Percentiles rank a stretch among this genome's conserved stretches.
phyloP scores from a whole-genome alignment of 495 filamentous ascomycete genomes.

The Pyrenula aspistea region DNA sequence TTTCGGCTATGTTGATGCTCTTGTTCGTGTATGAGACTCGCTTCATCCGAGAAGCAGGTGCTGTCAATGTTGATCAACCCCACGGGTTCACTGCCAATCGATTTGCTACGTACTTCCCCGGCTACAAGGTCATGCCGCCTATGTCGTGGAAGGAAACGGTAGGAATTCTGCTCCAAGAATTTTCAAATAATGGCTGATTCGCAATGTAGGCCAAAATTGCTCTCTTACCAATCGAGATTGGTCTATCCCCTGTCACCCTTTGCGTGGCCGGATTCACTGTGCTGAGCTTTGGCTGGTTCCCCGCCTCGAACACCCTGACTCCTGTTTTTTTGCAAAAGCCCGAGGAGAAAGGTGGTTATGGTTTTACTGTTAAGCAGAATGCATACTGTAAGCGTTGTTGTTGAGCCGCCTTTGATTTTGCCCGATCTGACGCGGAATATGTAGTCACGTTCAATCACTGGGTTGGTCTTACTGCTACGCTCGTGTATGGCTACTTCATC shows the following conservation, averaged over 20 bases:
- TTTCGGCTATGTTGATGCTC: conserved; percentile 17
- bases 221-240: conserved; percentile 17
- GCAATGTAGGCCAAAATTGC: conserved; percentile 8
- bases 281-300: conserved; percentile 21
- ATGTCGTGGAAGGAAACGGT: conserved; percentile 10
- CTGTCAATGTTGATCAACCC: conserved; percentile 8
- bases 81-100: conserved; percentile 15
- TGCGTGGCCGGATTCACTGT: conserved; percentile 15
- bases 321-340: conserved; percentile 26
- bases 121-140: conserved; percentile 12
- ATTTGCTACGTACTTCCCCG: conserved; percentile 20
- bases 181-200: neutral
- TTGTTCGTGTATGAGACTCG: conserved; percentile 26
- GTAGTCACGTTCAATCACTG: conserved; percentile 33
- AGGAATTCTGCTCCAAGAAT: neutral
- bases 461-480: conserved; percentile 30
- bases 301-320: conserved; percentile 18
- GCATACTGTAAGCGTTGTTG: conserved; percentile 22
- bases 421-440: neutral
- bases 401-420: too few relatives aligned
- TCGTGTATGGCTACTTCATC: conserved; percentile 27
- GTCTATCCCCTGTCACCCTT: conserved; percentile 17
- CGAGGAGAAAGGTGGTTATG: conserved; percentile 21
- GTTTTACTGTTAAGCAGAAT: conserved; percentile 21
- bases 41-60: conserved; percentile 6